Percentiles rank a stretch among this genome's conserved stretches.
Conservation (phyloP, 805 yeast species). For the Barnettozyma sucrosica region DNA sequence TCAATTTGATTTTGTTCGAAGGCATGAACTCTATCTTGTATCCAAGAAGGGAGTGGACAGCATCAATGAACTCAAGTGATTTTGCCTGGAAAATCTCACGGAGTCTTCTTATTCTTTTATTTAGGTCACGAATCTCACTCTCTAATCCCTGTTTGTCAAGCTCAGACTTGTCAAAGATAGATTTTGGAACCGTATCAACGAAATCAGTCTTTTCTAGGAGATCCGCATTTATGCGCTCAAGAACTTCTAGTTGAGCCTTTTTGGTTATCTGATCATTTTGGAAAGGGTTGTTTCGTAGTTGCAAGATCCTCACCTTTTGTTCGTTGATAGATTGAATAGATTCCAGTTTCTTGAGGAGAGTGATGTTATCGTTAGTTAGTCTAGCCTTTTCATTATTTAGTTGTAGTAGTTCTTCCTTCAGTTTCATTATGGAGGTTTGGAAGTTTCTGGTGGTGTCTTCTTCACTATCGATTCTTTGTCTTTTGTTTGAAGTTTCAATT, state of each 20-base stretch:
- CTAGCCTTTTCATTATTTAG: conserved; percentile 33
- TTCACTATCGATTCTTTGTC: conserved; percentile 25
- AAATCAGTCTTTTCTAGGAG: conserved; percentile 31
- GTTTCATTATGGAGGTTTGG: conserved; percentile 26
- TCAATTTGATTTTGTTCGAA: conserved; percentile 49
- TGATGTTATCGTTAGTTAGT: conserved; percentile 31
- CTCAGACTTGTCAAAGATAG: conserved; percentile 58
- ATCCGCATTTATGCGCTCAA: conserved; percentile 55
- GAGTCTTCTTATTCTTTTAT: conserved; percentile 47
- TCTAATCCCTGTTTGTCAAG: conserved; percentile 46
- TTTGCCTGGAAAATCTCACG: conserved; percentile 56
- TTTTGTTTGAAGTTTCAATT: conserved; percentile 24
- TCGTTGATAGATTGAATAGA: conserved; percentile 30
- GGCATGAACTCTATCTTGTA: conserved; percentile 63
- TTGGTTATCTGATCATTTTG: conserved; percentile 56
- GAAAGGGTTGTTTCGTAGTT: conserved; percentile 63
- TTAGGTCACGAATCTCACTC: conserved; percentile 39
- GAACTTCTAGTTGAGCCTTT: conserved; percentile 40
- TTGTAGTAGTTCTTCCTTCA: conserved; percentile 38
- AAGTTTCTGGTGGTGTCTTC: conserved; percentile 20
- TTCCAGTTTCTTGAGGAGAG: conserved; percentile 34
- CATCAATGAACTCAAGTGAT: conserved; percentile 64
- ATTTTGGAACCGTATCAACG: conserved; percentile 43
- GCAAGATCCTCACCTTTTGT: conserved; percentile 46
- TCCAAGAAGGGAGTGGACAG: conserved; percentile 65